These are phyloP conservation scores for Middelhovenomyces tepae DNA, from an alignment of 805 yeast genomes.

Conservation along the genomic window DNA sequence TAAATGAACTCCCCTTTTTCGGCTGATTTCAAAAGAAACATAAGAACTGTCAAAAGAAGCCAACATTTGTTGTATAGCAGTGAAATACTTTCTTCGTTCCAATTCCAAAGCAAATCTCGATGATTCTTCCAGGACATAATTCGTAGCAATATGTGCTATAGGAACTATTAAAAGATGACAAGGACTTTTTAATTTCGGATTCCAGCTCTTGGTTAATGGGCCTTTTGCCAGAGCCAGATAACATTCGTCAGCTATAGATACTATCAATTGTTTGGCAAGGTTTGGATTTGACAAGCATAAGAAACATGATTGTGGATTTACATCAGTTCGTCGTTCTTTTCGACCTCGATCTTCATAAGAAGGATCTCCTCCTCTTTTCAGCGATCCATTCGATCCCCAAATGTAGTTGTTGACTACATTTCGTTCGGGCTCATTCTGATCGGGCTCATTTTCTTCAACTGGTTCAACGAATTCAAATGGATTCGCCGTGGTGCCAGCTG, in stretches of 20 bases:
- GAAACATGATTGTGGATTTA: conserved; percentile 60
- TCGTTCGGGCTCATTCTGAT: not conserved
- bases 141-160: conserved; percentile 56
- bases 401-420: no score
- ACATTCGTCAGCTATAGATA: conserved; percentile 57
- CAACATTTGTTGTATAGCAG: conserved; percentile 42
- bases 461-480: not conserved
- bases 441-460: not conserved
- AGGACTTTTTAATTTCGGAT: conserved; percentile 43
- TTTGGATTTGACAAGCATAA: conserved; percentile 77
- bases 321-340: conserved; percentile 23
- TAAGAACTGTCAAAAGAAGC: conserved; percentile 37
- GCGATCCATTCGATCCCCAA: no score
- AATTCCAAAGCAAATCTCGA: conserved; percentile 33
- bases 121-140: conserved; percentile 26
- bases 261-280: conserved; percentile 69
- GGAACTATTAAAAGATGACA: conserved; percentile 83
- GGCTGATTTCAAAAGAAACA: conserved; percentile 62
- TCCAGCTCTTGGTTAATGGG: conserved; percentile 46
- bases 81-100: conserved; percentile 32
- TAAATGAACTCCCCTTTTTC: conserved; percentile 57
- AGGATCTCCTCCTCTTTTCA: no score
- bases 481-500: not conserved
- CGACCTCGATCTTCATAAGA: conserved; percentile 8
- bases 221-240: conserved; percentile 82